Base-by-base conservation (phyloP, 78 protist species). In the Pigoraptor vietnamica region DNA sequence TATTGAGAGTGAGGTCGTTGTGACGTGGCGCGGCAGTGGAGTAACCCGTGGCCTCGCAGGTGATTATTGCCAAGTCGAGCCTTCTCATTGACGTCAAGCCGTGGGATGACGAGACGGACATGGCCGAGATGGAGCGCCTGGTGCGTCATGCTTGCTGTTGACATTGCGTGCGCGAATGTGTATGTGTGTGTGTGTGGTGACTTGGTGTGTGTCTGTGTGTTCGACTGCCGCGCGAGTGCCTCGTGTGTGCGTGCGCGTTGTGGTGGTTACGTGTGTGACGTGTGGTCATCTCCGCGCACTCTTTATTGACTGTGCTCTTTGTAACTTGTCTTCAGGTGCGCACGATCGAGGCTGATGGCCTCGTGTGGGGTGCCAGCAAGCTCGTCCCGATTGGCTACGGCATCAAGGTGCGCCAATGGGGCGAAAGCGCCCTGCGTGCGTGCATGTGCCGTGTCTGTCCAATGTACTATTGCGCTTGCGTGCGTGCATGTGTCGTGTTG, bases 31-130 rank as follows among this genome's bases (percentile, higher is more conserved):
- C n/a, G n/a, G n/a, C n/a, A n/a, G n/a, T n/a, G n/a, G n/a, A n/a
- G n/a, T n/a, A n/a, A n/a, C n/a, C n/a, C n/a, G n/a, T n/a, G n/a
- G n/a, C n/a, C n/a, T n/a, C n/a, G n/a, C n/a, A 48, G 67, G 33
- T 36, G n/a, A 9, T 90, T 14, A 19, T 86, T 82, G 84, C 92
- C 39, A 97, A 97, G 95, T 95, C 97, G 10, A 84, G 90, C 40
- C 92, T 97, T 89, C 36, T 95, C 39, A 24, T 96, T 82, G 98
- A 96, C 87, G 97, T 97, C 87, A 97, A 97, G 94, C 97, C 98
- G 23, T 97, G 97, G 97, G 98, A 95, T 81, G 97, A 95, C 56
- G 93, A 88, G 89, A 97, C 98, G 23, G 94, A 88, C 87, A 89
- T 97, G 96, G 96, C 0, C 35, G 95, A 94, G 89, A 21, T 96